A percentile compares a stretch with the other conserved stretches of the same genome.
Evolutionary conservation across 108 stramenopile species (phyloP).

Genomic region (Chaetoceros muelleri): DNA sequence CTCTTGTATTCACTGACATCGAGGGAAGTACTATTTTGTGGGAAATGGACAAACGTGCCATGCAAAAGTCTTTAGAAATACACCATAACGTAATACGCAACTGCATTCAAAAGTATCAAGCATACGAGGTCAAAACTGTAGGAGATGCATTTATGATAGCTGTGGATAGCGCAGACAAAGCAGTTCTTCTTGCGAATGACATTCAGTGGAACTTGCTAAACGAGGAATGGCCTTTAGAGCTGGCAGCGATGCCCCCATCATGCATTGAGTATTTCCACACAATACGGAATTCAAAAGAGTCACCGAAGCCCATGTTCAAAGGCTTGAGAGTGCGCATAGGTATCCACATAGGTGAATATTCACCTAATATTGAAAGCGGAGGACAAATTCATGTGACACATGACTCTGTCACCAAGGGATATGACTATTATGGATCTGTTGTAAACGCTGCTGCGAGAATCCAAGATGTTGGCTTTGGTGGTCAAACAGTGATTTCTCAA

Average conservation of each 20-base stretch:
- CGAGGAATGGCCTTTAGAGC: constrained; percentile 12
- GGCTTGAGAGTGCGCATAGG: constrained; percentile 16
- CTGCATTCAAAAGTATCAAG: constrained; percentile 5
- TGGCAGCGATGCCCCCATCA: constrained; percentile 13
- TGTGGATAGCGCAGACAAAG: constrained; percentile 7
- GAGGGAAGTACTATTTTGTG: constrained; percentile 11
- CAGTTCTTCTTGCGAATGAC: constrained; percentile 16
- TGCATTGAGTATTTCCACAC: constrained; percentile 1
- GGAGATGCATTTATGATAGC: constrained; percentile 20
- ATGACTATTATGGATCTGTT: constrained; percentile 16
- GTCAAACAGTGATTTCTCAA: constrained; percentile 12
- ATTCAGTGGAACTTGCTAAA: constrained; percentile 5
- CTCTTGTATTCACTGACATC: constrained; percentile 14
- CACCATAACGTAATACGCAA: constrained; percentile 16
- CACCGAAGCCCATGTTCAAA: constrained; percentile 3
- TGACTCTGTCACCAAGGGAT: constrained; percentile 14
- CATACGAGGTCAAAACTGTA: constrained; percentile 17
- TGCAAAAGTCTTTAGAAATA: constrained; percentile 14
- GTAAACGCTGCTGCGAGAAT: constrained; percentile 15
- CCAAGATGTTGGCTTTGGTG: constrained; percentile 10
- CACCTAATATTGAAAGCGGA: not conserved
- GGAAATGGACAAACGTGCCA: constrained; percentile 9
- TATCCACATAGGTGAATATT: constrained; percentile 7
- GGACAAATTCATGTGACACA: constrained; percentile 10
- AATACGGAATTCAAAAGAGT: not conserved